A percentile compares a stretch with the other conserved stretches of the same genome.
Conservation (phyloP, 2,329 filamentous ascomycete genomes). For the Domatiomyces catenatus region DNA sequence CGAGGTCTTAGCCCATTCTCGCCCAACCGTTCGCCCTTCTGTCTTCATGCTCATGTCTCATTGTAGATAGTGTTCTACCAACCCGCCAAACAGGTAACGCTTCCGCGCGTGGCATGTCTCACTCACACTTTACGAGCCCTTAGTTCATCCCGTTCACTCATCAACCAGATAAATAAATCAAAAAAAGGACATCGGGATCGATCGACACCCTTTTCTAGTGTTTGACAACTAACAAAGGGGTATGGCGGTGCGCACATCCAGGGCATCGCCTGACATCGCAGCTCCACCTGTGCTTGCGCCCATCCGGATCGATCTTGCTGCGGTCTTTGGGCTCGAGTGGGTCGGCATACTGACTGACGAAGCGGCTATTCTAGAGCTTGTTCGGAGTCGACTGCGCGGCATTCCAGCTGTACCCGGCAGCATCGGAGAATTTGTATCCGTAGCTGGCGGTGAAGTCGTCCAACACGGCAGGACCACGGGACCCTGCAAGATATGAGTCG, state of each 20-base stretch:
- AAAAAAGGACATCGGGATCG: not conserved
- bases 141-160: not conserved
- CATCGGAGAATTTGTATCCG: constrained; percentile 97
- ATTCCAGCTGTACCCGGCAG: constrained; percentile 89
- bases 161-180: not conserved
- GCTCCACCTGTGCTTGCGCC: not conserved
- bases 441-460: constrained; percentile 98
- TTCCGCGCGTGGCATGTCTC: not conserved
- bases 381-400: constrained; percentile 34
- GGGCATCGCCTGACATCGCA: not conserved
- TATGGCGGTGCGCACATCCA: not conserved
- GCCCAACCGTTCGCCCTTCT: not conserved
- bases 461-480: constrained; percentile 84
- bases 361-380: constrained; percentile 10
- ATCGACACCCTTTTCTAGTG: not conserved
- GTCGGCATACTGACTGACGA: not conserved
- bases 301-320: not conserved
- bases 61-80: not conserved
- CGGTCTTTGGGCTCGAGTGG: not conserved
- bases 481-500: constrained; percentile 43
- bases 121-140: not conserved
- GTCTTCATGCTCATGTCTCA: not conserved
- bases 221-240: not conserved
- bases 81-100: not conserved
- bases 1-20: not conserved